Base-by-base conservation (phyloP, 768 basidiomycete genomes). In the Paxillus rubicundulus region DNA sequence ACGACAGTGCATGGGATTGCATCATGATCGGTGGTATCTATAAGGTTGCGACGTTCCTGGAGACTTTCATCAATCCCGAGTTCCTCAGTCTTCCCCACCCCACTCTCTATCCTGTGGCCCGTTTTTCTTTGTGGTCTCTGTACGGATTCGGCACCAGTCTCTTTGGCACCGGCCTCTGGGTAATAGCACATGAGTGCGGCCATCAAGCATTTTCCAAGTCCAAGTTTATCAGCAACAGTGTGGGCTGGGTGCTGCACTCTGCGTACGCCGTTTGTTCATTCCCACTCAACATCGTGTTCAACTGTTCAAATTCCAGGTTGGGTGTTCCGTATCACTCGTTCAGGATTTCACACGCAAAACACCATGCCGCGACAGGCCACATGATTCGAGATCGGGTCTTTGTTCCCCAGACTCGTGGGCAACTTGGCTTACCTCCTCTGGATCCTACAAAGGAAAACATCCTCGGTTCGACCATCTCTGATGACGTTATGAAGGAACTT, bases 301-400 rank as follows among this genome's bases (percentile, higher is more conserved):
- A 16, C 44, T 13, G 58, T 60, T 61, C 42, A 53, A 56, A 57
- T 55, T 63, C 30, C 56, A 92, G 91, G 48, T 82, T 98, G 52
- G 87, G 95, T 44, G 96, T 98, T 13, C 96, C 96, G 5, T 99
- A 92, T 74, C 93, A 98, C 67, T 90, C 92, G 5, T 98, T 95
- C 96, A 82, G 92, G 57, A 92, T 97, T 65, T 86, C 85, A 4
- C 96, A 98, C 68, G 92, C 82, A 21, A 91, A 93, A 70, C 96
- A 99, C 72, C 96, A 99, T 70, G 96, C 96, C 14, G 86, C 89
- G 1, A 97, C 94, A 5, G 89, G 80, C 14, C 95, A 98, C 71
- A 82, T 97, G 82, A 89, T 88, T 28, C 85, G 94, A 59, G 96
- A 98, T 61, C 94, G 98, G 67, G 96, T 98, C 53, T 97, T 92